phyloP scores from a whole-genome alignment of 345 rosid species.

The Boechera stricta region DNA sequence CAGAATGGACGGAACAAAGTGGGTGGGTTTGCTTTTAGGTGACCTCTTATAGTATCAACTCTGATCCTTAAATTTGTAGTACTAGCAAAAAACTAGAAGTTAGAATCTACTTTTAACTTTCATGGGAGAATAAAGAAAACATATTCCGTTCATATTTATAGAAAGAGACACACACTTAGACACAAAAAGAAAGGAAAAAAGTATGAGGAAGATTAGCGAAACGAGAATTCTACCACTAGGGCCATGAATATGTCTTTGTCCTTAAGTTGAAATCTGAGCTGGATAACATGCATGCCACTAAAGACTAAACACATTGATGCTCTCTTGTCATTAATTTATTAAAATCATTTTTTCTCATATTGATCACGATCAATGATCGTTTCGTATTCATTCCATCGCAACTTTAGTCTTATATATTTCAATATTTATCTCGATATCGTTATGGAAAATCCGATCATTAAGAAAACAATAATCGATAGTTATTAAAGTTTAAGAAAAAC shows the following conservation, averaged over 20 bases:
- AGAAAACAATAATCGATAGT: neutral
- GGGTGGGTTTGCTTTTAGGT: constrained; percentile 29
- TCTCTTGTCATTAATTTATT: constrained; percentile 6
- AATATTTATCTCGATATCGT: constrained; percentile 17
- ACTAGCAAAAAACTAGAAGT: constrained; percentile 26
- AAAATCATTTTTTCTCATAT: neutral
- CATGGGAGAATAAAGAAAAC: constrained; percentile 29
- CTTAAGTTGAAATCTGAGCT: constrained; percentile 43
- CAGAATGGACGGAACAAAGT: constrained; percentile 8
- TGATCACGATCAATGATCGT: constrained; percentile 21
- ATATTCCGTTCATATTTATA: constrained; percentile 30
- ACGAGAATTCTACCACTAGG: constrained; percentile 25
- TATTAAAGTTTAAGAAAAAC: too few relatives aligned
- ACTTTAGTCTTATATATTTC: constrained; percentile 2
- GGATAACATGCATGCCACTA: constrained; percentile 47
- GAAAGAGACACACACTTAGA: constrained; percentile 28
- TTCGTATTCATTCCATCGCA: neutral
- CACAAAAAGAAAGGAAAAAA: neutral
- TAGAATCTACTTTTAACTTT: constrained; percentile 5
- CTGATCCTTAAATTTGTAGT: constrained; percentile 18
- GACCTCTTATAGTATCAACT: constrained; percentile 21
- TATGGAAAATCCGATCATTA: constrained; percentile 3
- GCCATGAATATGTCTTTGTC: constrained; percentile 42
- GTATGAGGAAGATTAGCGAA: constrained; percentile 20
- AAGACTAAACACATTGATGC: constrained; percentile 17